Conservation (phyloP, 371 early-diverging fungal species). For the Mycotypha africana region DNA sequence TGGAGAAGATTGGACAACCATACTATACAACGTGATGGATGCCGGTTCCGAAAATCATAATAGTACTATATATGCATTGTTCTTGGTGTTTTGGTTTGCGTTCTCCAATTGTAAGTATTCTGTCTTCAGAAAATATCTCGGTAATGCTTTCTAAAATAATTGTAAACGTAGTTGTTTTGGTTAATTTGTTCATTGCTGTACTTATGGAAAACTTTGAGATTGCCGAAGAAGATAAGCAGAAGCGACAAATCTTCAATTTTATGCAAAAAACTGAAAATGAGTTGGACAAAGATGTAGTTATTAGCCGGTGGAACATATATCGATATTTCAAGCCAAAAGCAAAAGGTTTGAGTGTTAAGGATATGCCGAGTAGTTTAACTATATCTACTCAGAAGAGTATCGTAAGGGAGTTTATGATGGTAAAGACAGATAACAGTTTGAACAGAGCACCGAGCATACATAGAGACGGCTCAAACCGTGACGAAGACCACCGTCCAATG, state of each 20-base stretch:
- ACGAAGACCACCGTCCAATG: neutral
- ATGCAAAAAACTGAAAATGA: slow-evolving; percentile 37
- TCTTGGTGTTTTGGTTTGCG: slow-evolving; percentile 56
- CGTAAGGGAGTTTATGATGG: slow-evolving; percentile 48
- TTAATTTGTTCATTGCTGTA: slow-evolving; percentile 62
- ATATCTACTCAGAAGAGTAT: slow-evolving; percentile 43
- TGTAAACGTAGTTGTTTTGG: slow-evolving; percentile 38
- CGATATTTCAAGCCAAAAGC: slow-evolving; percentile 50
- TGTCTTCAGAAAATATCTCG: neutral
- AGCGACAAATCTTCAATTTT: slow-evolving; percentile 47
- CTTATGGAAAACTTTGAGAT: slow-evolving; percentile 68
- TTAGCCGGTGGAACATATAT: slow-evolving; percentile 47
- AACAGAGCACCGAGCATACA: neutral
- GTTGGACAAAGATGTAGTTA: slow-evolving; percentile 34
- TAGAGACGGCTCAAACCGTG: neutral
- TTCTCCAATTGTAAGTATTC: slow-evolving; percentile 59
- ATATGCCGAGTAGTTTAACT: slow-evolving; percentile 33
- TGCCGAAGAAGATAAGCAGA: slow-evolving; percentile 52
- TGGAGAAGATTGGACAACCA: slow-evolving; percentile 65
- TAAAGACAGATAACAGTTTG: slow-evolving; percentile 1
- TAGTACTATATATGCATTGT: slow-evolving; percentile 45
- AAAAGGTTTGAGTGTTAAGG: slow-evolving; percentile 37
- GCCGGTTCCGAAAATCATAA: slow-evolving; percentile 30
- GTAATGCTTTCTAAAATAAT: neutral
- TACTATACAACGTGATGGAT: slow-evolving; percentile 52